Evolutionary conservation across 768 basidiomycete species (phyloP).

Genomic region (Suillus subluteus): DNA sequence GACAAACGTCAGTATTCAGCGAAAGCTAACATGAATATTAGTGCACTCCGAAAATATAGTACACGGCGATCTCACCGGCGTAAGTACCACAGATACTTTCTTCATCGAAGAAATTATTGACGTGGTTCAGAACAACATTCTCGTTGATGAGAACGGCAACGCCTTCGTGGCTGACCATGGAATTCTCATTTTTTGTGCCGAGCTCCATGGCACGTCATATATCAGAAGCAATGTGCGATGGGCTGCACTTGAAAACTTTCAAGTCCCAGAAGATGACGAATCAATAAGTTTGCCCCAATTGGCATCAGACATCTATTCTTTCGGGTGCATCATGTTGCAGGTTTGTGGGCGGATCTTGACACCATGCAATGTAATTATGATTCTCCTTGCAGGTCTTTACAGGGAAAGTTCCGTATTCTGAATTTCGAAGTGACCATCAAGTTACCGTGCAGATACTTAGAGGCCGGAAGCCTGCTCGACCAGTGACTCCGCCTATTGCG

Average conservation of each 20-base stretch:
- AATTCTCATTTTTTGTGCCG: constrained; percentile 41
- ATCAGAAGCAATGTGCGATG: constrained; percentile 14
- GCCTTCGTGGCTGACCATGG: constrained; percentile 41
- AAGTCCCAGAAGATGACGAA: constrained; percentile 6
- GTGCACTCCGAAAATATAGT: constrained; percentile 18
- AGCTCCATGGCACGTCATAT: constrained; percentile 35
- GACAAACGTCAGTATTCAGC: background rate
- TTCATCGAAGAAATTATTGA: background rate
- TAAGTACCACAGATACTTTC: background rate
- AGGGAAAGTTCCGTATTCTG: constrained; percentile 9
- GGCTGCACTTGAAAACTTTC: constrained; percentile 14
- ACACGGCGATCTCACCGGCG: constrained; percentile 41
- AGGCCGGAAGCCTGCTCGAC: background rate
- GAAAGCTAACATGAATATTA: background rate
- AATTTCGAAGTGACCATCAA: constrained; percentile 8
- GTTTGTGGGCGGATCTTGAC: constrained; percentile 30
- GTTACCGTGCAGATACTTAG: constrained; percentile 1
- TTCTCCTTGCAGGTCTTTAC: constrained; percentile 1
- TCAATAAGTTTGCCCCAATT: background rate
- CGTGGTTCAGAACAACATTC: constrained; percentile 7
- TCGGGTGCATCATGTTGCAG: constrained; percentile 40
- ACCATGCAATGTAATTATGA: background rate
- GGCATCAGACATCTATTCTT: constrained; percentile 33
- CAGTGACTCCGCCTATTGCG: background rate
- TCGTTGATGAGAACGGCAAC: background rate